These are phyloP conservation scores for Canavalia gladiata DNA, from an alignment of 306 rosid genomes.

Conservation along the genomic window DNA sequence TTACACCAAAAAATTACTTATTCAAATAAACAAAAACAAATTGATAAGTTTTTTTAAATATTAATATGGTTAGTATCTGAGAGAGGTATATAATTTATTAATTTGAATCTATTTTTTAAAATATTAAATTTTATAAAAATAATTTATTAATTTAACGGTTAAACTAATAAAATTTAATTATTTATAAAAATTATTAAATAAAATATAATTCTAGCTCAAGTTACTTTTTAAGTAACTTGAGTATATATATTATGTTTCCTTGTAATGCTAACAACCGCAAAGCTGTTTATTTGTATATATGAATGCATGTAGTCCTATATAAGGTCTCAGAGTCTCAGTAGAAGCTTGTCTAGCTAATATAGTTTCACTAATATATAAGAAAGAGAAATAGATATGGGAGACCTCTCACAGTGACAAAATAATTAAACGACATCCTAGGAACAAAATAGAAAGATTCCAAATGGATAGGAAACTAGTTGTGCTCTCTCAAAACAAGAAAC, in stretches of 20 bases:
- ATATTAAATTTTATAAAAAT: no score
- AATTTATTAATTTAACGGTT: no score
- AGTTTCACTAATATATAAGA: conserved; percentile 4
- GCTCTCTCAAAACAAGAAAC: conserved; percentile 19
- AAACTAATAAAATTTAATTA: no score
- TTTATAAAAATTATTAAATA: no score
- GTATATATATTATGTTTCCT: not conserved
- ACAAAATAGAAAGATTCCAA: conserved; percentile 15
- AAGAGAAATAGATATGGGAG: not conserved
- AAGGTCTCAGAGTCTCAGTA: not conserved
- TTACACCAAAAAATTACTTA: no score
- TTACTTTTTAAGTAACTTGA: no score
- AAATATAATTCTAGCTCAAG: no score
- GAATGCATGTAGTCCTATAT: conserved; percentile 1
- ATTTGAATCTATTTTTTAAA: no score
- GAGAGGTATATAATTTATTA: no score
- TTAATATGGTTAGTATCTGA: no score
- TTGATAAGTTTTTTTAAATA: no score
- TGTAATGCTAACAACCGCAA: not conserved
- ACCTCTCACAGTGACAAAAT: not conserved
- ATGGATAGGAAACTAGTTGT: not conserved
- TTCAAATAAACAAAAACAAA: no score
- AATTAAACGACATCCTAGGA: conserved; percentile 17
- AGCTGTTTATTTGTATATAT: not conserved
- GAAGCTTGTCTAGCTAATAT: not conserved